A percentile compares a stretch with the other conserved stretches of the same genome.
Evolutionary conservation across 108 stramenopile species (phyloP).

Genomic region (Bacterosira constricta): DNA sequence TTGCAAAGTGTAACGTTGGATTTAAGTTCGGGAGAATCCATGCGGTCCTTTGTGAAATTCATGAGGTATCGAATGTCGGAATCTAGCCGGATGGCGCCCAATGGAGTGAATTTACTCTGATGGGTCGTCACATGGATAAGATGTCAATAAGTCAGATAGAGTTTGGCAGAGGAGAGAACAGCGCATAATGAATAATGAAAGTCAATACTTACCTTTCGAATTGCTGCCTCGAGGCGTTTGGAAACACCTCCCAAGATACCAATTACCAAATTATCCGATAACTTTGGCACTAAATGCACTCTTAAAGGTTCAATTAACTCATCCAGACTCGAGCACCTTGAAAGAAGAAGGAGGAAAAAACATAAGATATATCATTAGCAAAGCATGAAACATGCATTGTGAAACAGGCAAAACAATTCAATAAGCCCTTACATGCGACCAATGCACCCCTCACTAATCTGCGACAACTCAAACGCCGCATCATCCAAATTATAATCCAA

Average conservation of each 20-base stretch:
- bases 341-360: constrained; percentile 5
- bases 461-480: constrained; percentile 71
- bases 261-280: constrained; percentile 70
- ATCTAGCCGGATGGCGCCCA: constrained; percentile 84
- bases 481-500: constrained; percentile 89
- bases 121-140: not conserved
- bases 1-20: constrained; percentile 69
- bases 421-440: constrained; percentile 47
- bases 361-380: not conserved
- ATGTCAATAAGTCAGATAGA: too few relatives aligned
- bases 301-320: constrained; percentile 72
- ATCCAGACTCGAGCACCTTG: constrained; percentile 73
- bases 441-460: constrained; percentile 84
- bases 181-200: too few relatives aligned
- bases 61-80: constrained; percentile 81
- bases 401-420: not conserved
- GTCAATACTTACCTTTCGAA: constrained; percentile 65
- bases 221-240: constrained; percentile 75
- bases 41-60: constrained; percentile 69
- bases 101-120: constrained; percentile 72
- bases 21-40: constrained; percentile 60
- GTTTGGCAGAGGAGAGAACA: not conserved
- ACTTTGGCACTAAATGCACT: constrained; percentile 65
- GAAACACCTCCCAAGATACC: constrained; percentile 69
- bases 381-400: not conserved